Conservation (phyloP, 1,284 basidiomycete species). For the Leucoagaricus sp. region DNA sequence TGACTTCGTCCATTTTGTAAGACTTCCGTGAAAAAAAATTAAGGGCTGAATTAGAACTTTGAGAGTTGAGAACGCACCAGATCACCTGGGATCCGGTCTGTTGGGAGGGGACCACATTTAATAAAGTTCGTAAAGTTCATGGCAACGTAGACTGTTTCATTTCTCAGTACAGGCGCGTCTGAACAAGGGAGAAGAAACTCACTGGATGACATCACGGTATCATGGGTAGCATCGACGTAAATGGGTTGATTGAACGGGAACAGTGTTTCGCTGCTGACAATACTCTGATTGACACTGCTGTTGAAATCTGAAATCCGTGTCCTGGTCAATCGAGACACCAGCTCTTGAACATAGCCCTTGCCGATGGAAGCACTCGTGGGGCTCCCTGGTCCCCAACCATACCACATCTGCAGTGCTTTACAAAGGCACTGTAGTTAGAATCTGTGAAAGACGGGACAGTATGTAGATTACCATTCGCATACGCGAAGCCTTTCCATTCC, state of each 20-base stretch:
- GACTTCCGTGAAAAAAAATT: conserved; percentile 30
- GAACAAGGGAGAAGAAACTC: conserved; percentile 24
- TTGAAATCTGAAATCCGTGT: conserved; percentile 51
- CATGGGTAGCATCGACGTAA: conserved; percentile 58
- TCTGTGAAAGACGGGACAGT: background rate
- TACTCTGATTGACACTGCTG: conserved; percentile 55
- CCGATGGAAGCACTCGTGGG: conserved; percentile 60
- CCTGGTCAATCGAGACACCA: conserved; percentile 50
- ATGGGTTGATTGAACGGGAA: conserved; percentile 66
- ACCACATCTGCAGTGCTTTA: conserved; percentile 51
- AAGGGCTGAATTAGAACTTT: background rate
- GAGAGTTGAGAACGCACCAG: conserved; percentile 34
- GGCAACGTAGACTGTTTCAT: conserved; percentile 50
- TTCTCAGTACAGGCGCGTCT: too few species aligned
- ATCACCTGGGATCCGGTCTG: conserved; percentile 56
- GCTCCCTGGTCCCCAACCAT: conserved; percentile 54
- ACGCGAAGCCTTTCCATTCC: conserved; percentile 68
- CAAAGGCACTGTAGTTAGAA: background rate
- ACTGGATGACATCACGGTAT: conserved; percentile 42
- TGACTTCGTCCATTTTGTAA: conserved; percentile 45
- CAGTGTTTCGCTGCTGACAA: conserved; percentile 50
- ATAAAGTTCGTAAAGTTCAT: conserved; percentile 65
- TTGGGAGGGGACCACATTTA: conserved; percentile 53
- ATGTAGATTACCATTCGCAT: conserved; percentile 38
- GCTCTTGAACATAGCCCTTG: conserved; percentile 63